A percentile compares a stretch with the other conserved stretches of the same genome.
These are phyloP conservation scores for Lathyrus aphaca DNA, from an alignment of 306 rosid genomes.

Conservation along the genomic window DNA sequence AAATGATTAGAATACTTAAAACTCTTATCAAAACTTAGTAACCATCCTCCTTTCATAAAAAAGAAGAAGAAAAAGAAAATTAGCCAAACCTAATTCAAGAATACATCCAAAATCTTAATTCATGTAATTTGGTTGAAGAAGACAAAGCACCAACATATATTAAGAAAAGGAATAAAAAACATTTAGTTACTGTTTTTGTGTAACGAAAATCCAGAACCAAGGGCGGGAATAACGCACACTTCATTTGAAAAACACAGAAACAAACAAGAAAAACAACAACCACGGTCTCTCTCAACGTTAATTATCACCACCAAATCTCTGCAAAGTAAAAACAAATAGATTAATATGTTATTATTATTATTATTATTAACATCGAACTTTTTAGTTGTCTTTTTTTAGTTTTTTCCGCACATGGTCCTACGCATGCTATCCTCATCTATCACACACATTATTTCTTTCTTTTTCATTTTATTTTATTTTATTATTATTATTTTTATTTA, in stretches of 20 bases:
- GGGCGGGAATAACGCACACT: conserved; percentile 65
- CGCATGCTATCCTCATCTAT: conserved; percentile 1
- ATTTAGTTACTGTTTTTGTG: not conserved
- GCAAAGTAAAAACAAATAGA: conserved; percentile 1
- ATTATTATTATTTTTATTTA: not conserved
- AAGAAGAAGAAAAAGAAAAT: not conserved
- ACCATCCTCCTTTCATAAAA: no score
- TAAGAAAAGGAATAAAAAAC: not conserved
- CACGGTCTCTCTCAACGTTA: not conserved
- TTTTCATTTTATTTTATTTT: not conserved
- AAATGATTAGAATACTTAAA: no score
- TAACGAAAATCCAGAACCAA: conserved; percentile 14
- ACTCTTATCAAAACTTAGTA: no score
- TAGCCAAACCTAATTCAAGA: not conserved
- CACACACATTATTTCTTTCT: conserved; percentile 6
- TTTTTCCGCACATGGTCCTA: conserved; percentile 43
- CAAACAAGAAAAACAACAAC: not conserved
- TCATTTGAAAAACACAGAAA: conserved; percentile 44
- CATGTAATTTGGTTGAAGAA: not conserved
- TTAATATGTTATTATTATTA: not conserved
- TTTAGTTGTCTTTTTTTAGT: not conserved
- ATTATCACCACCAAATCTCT: conserved; percentile 32
- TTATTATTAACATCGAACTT: conserved; percentile 34
- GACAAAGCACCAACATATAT: conserved; percentile 7
- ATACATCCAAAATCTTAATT: not conserved